Percentiles rank a stretch among this genome's conserved stretches.
Conservation (phyloP, 2,329 filamentous ascomycete genomes). For the Lachnellula subtilissima region DNA sequence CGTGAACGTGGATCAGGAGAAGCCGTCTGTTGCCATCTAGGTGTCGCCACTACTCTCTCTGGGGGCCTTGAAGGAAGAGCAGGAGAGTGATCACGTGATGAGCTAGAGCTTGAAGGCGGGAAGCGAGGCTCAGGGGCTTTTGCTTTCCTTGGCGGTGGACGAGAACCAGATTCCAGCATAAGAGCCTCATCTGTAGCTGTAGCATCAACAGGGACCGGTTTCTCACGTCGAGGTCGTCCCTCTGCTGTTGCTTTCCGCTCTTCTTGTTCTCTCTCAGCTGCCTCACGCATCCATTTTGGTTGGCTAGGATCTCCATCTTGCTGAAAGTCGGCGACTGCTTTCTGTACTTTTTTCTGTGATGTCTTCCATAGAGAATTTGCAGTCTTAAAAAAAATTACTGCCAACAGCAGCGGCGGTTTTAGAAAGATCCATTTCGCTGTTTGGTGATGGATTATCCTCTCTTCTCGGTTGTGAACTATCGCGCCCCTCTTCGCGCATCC, state of each 20-base stretch:
- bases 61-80: constrained; percentile 40
- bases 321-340: constrained; percentile 83
- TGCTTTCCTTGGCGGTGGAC: constrained; percentile 44
- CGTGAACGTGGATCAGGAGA: constrained; percentile 50
- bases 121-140: constrained; percentile 24
- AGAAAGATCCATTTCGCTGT: constrained; percentile 66
- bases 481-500: constrained; percentile 55
- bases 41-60: constrained; percentile 42
- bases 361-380: constrained; percentile 95
- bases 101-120: constrained; percentile 15
- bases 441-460: constrained; percentile 51
- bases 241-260: constrained; percentile 33
- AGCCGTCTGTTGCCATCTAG: constrained; percentile 55
- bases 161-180: constrained; percentile 66
- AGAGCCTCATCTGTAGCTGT: constrained; percentile 66
- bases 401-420: constrained; percentile 80
- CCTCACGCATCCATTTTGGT: constrained; percentile 92
- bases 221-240: constrained; percentile 22
- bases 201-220: constrained; percentile 25
- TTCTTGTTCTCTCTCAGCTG: constrained; percentile 36
- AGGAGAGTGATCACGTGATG: constrained; percentile 46
- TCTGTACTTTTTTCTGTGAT: constrained; percentile 86
- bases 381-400: constrained; percentile 78
- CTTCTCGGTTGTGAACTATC: constrained; percentile 43
- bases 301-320: constrained; percentile 69